Percentiles rank a stretch among this genome's conserved stretches.
Conservation (phyloP, 1,284 basidiomycete species). For the Stygiomarasmius scandens region DNA sequence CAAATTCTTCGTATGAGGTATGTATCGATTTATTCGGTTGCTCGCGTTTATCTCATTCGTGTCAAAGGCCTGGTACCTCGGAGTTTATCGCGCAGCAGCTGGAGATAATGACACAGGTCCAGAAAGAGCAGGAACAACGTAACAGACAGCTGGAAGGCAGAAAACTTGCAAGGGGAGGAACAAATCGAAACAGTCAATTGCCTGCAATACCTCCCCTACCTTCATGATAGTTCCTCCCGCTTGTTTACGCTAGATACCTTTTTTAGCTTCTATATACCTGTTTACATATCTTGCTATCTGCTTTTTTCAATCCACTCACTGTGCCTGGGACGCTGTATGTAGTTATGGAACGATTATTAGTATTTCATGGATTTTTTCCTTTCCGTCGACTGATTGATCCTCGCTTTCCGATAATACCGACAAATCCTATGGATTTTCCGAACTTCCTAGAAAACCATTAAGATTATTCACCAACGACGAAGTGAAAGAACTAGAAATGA, state of each 20-base stretch:
- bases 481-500: neutral
- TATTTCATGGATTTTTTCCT: slow-evolving; percentile 1
- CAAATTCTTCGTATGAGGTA: slow-evolving; percentile 92
- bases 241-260: slow-evolving; percentile 14
- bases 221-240: slow-evolving; percentile 14
- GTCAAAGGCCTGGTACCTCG: slow-evolving; percentile 70
- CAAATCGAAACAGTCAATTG: slow-evolving; percentile 15
- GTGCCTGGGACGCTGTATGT: neutral
- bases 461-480: too few relatives aligned
- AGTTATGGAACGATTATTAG: neutral
- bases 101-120: slow-evolving; percentile 74
- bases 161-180: slow-evolving; percentile 44
- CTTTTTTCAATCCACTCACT: neutral
- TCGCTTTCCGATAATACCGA: too few relatives aligned
- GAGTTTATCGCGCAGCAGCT: slow-evolving; percentile 91
- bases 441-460: too few relatives aligned
- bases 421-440: too few relatives aligned
- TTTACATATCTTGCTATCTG: neutral
- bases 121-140: slow-evolving; percentile 72
- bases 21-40: slow-evolving; percentile 26
- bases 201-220: slow-evolving; percentile 35
- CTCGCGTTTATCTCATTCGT: neutral
- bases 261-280: slow-evolving; percentile 10
- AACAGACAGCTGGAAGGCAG: slow-evolving; percentile 59
- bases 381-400: too few relatives aligned